Conservation (phyloP, 768 basidiomycete species). For the Podaxis carcinomalis region DNA sequence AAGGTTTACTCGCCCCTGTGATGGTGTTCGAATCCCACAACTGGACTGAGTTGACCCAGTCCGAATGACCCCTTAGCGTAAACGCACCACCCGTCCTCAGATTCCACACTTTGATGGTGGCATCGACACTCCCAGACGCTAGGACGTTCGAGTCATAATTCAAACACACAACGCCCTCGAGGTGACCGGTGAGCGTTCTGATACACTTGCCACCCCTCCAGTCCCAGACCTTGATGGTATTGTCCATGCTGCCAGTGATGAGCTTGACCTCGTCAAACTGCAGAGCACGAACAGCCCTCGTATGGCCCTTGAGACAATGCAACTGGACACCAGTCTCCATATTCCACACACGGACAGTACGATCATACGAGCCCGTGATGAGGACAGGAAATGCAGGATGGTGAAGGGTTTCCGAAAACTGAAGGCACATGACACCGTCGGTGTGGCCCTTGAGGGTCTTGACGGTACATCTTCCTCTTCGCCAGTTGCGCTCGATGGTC, state of each 20-base stretch:
- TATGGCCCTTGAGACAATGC: slow-evolving; percentile 83
- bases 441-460: slow-evolving; percentile 89
- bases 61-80: slow-evolving; percentile 85
- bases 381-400: slow-evolving; percentile 89
- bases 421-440: slow-evolving; percentile 96
- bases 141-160: slow-evolving; percentile 90
- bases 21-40: slow-evolving; percentile 73
- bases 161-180: slow-evolving; percentile 86
- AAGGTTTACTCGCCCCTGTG: slow-evolving; percentile 21
- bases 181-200: slow-evolving; percentile 84
- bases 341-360: slow-evolving; percentile 94
- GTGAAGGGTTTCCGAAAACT: slow-evolving; percentile 81
- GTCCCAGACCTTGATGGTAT: slow-evolving; percentile 93
- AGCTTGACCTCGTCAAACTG: slow-evolving; percentile 96
- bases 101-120: slow-evolving; percentile 96
- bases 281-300: slow-evolving; percentile 83
- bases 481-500: slow-evolving; percentile 95
- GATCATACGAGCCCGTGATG: slow-evolving; percentile 97
- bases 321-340: slow-evolving; percentile 86
- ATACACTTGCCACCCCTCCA: slow-evolving; percentile 90
- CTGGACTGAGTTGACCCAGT: slow-evolving; percentile 95
- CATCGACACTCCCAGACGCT: slow-evolving; percentile 89
- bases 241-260: slow-evolving; percentile 96
- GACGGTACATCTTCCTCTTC: slow-evolving; percentile 83
- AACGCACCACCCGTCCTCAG: slow-evolving; percentile 89